Base-by-base conservation (phyloP, 495 filamentous ascomycete genomes). In the Wilcoxina mikolae region DNA sequence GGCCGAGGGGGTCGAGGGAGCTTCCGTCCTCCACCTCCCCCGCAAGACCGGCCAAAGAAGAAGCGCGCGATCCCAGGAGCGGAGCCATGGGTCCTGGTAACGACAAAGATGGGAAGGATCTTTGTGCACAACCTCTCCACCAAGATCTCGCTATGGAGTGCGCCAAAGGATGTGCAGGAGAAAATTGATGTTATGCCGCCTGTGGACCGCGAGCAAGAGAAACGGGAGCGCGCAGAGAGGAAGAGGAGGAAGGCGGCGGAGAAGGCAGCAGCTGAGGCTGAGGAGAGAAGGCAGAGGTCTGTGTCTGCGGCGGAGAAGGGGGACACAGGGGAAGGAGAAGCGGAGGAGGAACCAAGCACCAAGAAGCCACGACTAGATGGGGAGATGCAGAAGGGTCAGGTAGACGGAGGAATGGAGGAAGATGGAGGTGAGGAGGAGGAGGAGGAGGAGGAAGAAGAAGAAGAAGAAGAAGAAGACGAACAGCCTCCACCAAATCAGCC, bases 41-140 rank as follows among this genome's bases (percentile, higher is more conserved):
- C 10, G 23, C 22, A 17, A n/a, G 49, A 52, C 15, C 10, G 31
- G 12, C 68, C 33, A 67, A 73, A 60, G 72, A 74, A 45, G 71
- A 70, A 42, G 58, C 74, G 84, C 56, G 57, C 72, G 20, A 87
- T 98, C 50, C 86, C 86, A 2, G 81, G 81, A 25, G 85, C 80
- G 65, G 79, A 80, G 44, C 85, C 87, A n/a, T 98, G 91, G 91
- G 67, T 94, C 5, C 73, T 98, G 2, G 87, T 98, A 25, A 85
- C 84, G 61, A 98, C 91, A 3, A 95, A 85, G 61, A 74, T 86
- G 59, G 84, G 85, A 18, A 76, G 93, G 49, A 74, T 87, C 48
- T 98, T 98, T 67, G 87, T 87, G 2, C 82, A 93, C 68, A 95
- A 96, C 60, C 70, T 76, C 0, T 75, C 78, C 45, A 88, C 83